Percentiles rank a stretch among this genome's conserved stretches.
Evolutionary conservation across 805 yeast genomes (phyloP).

Genomic region (Kodamaea neixiangensis): DNA sequence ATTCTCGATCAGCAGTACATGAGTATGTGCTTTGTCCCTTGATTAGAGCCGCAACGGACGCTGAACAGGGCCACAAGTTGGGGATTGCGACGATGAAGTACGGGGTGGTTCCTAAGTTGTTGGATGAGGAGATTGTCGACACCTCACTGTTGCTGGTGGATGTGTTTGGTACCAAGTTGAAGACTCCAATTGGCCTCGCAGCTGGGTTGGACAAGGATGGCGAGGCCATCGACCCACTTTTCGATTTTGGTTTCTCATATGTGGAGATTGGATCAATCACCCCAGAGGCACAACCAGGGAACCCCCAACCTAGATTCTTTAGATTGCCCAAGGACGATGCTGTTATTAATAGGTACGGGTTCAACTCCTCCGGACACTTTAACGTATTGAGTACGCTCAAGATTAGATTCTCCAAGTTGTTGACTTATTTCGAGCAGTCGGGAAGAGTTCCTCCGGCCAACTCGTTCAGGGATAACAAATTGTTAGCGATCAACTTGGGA

Average conservation of each 20-base stretch:
- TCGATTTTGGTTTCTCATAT: conserved; percentile 78
- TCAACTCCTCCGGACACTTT: conserved; percentile 88
- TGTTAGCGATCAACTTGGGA: conserved; percentile 84
- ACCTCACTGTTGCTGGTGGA: conserved; percentile 51
- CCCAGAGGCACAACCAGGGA: conserved; percentile 91
- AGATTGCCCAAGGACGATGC: conserved; percentile 84
- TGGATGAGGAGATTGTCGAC: conserved; percentile 49
- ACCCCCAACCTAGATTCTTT: conserved; percentile 90
- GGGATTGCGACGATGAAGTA: conserved; percentile 71
- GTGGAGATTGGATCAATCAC: conserved; percentile 94
- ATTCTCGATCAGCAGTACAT: conserved; percentile 80
- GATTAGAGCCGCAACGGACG: conserved; percentile 67
- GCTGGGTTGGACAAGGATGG: conserved; percentile 96
- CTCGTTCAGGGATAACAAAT: conserved; percentile 62
- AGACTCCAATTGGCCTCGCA: conserved; percentile 87
- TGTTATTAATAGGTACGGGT: conserved; percentile 92
- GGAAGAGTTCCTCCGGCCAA: conserved; percentile 30
- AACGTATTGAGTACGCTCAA: conserved; percentile 68
- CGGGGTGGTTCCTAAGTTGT: conserved; percentile 66
- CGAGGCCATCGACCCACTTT: conserved; percentile 82
- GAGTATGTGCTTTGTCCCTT: conserved; percentile 81
- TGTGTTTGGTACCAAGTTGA: conserved; percentile 66
- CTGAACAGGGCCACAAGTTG: conserved; percentile 81
- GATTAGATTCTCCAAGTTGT: conserved; percentile 54
- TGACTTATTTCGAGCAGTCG: conserved; percentile 20